These are phyloP conservation scores for Claviceps capensis DNA, from an alignment of 2,329 filamentous ascomycete species.

Conservation along the genomic window DNA sequence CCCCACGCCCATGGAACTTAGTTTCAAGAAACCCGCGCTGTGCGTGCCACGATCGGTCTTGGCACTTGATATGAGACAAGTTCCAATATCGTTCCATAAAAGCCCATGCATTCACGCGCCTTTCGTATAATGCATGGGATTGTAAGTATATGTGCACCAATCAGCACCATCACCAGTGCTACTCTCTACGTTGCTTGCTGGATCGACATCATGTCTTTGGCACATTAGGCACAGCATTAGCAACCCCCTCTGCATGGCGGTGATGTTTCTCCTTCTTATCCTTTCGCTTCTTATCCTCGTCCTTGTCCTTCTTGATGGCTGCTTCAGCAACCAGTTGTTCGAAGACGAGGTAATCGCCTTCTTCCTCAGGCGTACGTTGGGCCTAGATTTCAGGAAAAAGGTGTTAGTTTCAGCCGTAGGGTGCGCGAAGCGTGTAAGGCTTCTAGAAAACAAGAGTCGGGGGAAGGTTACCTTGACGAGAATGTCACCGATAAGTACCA, in stretches of 20 bases:
- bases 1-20: too few species aligned
- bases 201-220: conserved; percentile 7
- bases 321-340: conserved; percentile 96
- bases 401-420: too few species aligned
- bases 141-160: too few species aligned
- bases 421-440: too few species aligned
- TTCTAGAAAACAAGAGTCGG: background rate
- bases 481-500: conserved; percentile 79
- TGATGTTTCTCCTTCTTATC: conserved; percentile 32
- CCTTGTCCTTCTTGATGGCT: conserved; percentile 85
- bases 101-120: too few species aligned
- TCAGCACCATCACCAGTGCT: too few species aligned
- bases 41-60: too few species aligned
- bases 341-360: conserved; percentile 97
- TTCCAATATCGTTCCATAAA: too few species aligned
- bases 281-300: conserved; percentile 55
- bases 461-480: conserved; percentile 61
- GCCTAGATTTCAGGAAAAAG: conserved; percentile 39
- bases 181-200: background rate
- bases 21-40: too few species aligned
- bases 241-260: conserved; percentile 15
- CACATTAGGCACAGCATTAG: conserved; percentile 15
- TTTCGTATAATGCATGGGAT: too few species aligned
- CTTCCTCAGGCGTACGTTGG: conserved; percentile 80
- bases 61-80: too few species aligned